Base-by-base conservation (phyloP, 495 filamentous ascomycete species). In the Xanthoparmelia taractica region DNA sequence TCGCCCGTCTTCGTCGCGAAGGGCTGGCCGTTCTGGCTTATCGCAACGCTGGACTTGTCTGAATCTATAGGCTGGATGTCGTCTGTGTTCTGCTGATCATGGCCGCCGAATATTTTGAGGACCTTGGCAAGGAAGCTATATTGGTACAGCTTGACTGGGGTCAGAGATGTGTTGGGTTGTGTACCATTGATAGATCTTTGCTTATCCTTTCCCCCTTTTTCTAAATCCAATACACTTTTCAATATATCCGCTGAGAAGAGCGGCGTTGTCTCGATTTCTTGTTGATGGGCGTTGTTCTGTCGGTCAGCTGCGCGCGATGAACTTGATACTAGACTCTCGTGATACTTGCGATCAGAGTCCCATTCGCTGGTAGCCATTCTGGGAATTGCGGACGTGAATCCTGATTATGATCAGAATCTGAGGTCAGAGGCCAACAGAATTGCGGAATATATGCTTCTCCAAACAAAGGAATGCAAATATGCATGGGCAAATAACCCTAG, bases 1-100 rank as follows among this genome's bases (percentile, higher is more conserved):
- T 87, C 84, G 11, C 71, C 59, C 20, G 29, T n/a, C 27, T 36
- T 52, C 25, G 33, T 47, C 8, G 2, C 17, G 40, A 34, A 8
- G 29, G 10, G 13, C 27, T 34, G 13, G 0, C 38, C 15, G 20
- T 23, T 58, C 17, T 15, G 20, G 20, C 33, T 18, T 2, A 29
- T 15, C 36, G 50, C 4, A 17, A 36, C 10, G n/a, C 41, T 40
- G 13, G 27, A 20, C 4, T n/a, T 34, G 43, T n/a, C 23, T 20
- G 29, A 29, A 1, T 41, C n/a, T 36, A 55, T 31, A 25, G n/a
- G 10, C 20, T 17, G 20, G 10, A 27, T 8, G 17, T 40, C 56
- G 15, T 58, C 12, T 23, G 40, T 12, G 15, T 41, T 6, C 31
- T 63, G 41, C 10, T 58, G 40, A 23, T 41, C 43, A 33, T 62